Evolutionary conservation across 768 basidiomycete genomes (phyloP).

Genomic region (Cubamyces sp.): DNA sequence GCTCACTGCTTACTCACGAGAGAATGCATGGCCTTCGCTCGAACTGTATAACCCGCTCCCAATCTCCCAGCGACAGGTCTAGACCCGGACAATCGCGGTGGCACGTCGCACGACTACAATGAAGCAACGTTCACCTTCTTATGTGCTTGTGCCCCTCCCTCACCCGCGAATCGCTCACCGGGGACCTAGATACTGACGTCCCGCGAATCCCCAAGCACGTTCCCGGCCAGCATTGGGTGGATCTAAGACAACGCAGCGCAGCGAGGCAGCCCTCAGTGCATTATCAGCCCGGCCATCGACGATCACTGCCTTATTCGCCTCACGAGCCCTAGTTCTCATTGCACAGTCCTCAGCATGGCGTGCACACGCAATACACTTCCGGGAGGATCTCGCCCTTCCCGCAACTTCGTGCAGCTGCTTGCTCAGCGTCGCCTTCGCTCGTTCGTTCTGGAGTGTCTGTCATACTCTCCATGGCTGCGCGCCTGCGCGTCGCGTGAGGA

Average conservation of each 20-base stretch:
- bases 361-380: conserved; percentile 6
- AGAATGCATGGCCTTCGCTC: neutral
- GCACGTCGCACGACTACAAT: neutral
- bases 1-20: neutral
- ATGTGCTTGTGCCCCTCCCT: neutral
- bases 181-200: neutral
- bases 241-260: conserved; percentile 6
- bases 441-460: neutral
- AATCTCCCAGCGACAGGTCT: neutral
- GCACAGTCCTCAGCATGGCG: conserved; percentile 5
- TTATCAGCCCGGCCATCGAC: conserved; percentile 27
- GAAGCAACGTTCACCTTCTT: conserved; percentile 18
- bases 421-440: neutral
- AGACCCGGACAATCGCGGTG: neutral
- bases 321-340: neutral
- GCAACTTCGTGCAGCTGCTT: neutral
- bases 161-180: neutral
- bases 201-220: conserved; percentile 11
- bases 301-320: conserved; percentile 16
- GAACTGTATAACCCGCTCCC: conserved; percentile 1
- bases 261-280: conserved; percentile 10
- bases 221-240: conserved; percentile 16
- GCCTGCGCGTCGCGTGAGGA: neutral
- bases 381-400: conserved; percentile 12
- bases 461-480: neutral